Conservation (phyloP, 2,329 filamentous ascomycete genomes). For the Aspergillus phoenicis region DNA sequence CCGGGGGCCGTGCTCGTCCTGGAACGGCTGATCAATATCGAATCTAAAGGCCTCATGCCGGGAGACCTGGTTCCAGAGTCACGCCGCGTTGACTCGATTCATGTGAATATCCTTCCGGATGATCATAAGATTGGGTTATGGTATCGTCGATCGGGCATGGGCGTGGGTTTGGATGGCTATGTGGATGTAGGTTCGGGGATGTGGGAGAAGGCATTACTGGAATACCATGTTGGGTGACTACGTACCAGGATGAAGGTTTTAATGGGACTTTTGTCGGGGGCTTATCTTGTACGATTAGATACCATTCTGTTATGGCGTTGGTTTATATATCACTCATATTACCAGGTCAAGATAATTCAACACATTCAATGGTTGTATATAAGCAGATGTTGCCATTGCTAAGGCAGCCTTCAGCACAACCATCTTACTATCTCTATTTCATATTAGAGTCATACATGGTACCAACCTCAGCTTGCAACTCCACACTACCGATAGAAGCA, state of each 20-base stretch:
- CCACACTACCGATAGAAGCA: neutral
- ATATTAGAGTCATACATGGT: neutral
- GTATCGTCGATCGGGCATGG: neutral
- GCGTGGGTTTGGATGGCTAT: too few relatives aligned
- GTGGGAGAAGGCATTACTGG: constrained; percentile 1
- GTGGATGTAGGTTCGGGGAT: neutral
- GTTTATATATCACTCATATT: too few relatives aligned
- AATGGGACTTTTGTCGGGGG: neutral
- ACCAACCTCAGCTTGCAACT: neutral
- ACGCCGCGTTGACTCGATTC: neutral
- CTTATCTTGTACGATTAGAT: neutral
- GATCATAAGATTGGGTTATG: neutral
- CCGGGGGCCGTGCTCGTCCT: neutral
- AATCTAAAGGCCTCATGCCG: neutral
- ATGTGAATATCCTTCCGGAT: neutral
- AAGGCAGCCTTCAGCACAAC: neutral
- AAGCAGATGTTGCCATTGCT: too few relatives aligned
- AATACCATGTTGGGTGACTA: neutral
- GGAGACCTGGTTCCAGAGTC: neutral
- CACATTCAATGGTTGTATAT: too few relatives aligned
- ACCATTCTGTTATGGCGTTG: neutral
- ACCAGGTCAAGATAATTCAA: too few relatives aligned
- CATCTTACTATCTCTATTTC: too few relatives aligned
- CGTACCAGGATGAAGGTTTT: too few relatives aligned
- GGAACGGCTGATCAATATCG: neutral